Base-by-base conservation (phyloP, 495 filamentous ascomycete species). In the Aspergillus steynii region DNA sequence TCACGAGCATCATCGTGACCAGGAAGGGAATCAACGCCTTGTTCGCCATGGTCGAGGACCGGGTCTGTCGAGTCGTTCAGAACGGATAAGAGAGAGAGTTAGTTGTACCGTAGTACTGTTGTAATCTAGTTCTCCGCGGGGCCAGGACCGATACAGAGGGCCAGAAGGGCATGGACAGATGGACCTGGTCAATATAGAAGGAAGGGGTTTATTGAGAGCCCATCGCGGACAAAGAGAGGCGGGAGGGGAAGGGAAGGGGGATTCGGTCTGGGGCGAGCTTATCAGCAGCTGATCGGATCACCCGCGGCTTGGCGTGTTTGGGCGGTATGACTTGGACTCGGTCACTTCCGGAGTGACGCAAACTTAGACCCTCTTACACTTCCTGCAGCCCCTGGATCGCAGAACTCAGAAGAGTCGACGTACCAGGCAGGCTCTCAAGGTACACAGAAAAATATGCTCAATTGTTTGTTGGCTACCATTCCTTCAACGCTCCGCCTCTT, bases 1-100 rank as follows among this genome's bases (percentile, higher is more conserved):
- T 91, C 68, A 87, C 68, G 68, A 97, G 81, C 93, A 97, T 96
- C 91, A 96, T 95, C 61, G 82, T 87, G 68, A 97, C 90, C 62
- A 96, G 81, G 65, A 96, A 83, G 5, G 91, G 92, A 64, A 96
- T 85, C 32, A 89, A 63, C 8, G 86, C 85, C 67, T 83, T 85
- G 58, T 68, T 77, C 47, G 74, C 80, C 85, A 88, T 88, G 55
- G 58, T 59, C 42, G 31, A 32, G 7, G 31, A 7, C 7, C 31
- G 31, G 31, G 3, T 3, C 31, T 7, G 31, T 7, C 31, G 59
- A 49, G 28, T n/a, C 32, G 50, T 27, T 20, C 5, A 20, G 5
- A 4, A 5, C 31, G 14, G 15, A 32, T 31, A 51, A 12, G 26
- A 58, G 7, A 10, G 14, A 26, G 15, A 29, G 20, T 20, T 20